Percentiles rank a stretch among this genome's conserved stretches.
Conservation (phyloP, 2,329 filamentous ascomycete species). For the Pseudocercospora fuligena region DNA sequence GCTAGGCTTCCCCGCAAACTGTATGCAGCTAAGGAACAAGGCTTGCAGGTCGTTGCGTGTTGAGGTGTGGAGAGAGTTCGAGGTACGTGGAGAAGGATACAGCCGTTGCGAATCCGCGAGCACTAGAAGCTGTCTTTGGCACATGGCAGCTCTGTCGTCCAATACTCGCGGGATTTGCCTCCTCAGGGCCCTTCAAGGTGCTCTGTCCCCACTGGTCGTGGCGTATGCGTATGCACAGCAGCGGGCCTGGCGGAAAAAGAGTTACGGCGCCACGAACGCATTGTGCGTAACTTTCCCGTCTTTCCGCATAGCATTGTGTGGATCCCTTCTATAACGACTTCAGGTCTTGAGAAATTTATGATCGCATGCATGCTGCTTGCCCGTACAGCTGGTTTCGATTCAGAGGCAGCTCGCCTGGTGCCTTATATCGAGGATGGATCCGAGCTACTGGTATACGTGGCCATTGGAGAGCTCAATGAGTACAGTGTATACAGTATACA, state of each 20-base stretch:
- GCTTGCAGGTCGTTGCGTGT: constrained; percentile 9
- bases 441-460: not conserved
- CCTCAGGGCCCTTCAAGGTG: not conserved
- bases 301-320: constrained; percentile 7
- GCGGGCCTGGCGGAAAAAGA: constrained; percentile 11
- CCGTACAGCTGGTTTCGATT: constrained; percentile 1
- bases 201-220: not conserved
- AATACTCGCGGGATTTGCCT: constrained; percentile 1
- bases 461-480: not conserved
- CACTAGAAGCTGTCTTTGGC: constrained; percentile 3
- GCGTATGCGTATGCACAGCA: not conserved
- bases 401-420: constrained; percentile 1
- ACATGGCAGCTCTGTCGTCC: constrained; percentile 15
- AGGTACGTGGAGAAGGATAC: constrained; percentile 17
- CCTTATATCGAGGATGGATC: not conserved
- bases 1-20: constrained; percentile 24
- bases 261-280: constrained; percentile 15
- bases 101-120: constrained; percentile 5
- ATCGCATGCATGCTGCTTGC: constrained; percentile 8
- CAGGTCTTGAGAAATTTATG: constrained; percentile 16
- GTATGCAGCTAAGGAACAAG: not conserved
- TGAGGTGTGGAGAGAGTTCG: constrained; percentile 21
- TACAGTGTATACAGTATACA: not conserved
- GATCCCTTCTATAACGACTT: constrained; percentile 15
- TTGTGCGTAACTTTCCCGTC: not conserved